Percentiles rank a stretch among this genome's conserved stretches.
Conservation (phyloP, 331 rosid genomes). For the Dryas integrifolia region DNA sequence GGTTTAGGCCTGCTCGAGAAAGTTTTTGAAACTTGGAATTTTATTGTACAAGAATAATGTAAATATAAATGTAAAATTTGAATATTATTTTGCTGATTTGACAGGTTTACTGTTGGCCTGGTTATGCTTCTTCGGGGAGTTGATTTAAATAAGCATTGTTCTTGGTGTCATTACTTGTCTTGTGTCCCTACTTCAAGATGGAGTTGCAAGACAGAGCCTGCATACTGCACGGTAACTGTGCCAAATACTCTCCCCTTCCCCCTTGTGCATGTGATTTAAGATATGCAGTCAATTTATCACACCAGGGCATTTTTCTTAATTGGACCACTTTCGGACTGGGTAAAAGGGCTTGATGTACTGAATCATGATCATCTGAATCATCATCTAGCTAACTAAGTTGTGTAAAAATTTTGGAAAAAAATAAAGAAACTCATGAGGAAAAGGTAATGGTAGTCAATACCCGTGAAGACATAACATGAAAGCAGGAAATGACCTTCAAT, state of each 20-base stretch:
- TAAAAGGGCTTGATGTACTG: neutral
- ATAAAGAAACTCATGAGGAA: neutral
- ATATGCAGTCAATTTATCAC: neutral
- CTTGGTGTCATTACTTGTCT: constrained; percentile 96
- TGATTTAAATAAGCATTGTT: constrained; percentile 86
- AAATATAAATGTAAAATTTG: neutral
- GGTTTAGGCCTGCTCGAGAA: neutral
- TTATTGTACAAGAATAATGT: neutral
- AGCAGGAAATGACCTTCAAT: neutral
- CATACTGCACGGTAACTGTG: constrained; percentile 60
- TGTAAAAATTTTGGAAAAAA: neutral
- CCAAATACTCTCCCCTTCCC: neutral
- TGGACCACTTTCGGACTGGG: neutral
- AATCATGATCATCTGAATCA: neutral
- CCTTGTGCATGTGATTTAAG: constrained; percentile 8
- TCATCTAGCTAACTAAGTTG: neutral
- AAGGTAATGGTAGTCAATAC: neutral
- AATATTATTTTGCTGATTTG: constrained; percentile 13
- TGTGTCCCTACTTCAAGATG: constrained; percentile 96
- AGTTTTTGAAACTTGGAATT: neutral
- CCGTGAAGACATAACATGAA: neutral
- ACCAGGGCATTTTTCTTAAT: neutral
- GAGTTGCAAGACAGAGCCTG: constrained; percentile 79
- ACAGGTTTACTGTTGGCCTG: constrained; percentile 74
- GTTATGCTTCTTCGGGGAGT: constrained; percentile 72